Conservation (phyloP, 2,329 filamentous ascomycete genomes). For the Botrytis paeoniae region DNA sequence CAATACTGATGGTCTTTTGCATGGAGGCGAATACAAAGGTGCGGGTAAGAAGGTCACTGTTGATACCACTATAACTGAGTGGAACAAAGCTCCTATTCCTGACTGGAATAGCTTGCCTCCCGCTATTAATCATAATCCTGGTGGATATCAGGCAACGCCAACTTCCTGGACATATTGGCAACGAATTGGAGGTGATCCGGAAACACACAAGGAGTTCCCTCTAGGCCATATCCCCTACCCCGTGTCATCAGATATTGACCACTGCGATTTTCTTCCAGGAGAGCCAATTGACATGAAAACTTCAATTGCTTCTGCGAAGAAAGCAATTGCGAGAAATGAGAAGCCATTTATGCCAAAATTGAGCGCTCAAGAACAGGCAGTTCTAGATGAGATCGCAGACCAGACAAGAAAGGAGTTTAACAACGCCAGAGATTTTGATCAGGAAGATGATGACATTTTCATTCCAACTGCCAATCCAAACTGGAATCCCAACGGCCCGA, state of each 20-base stretch:
- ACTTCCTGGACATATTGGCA: slow-evolving; percentile 20
- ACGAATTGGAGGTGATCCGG: slow-evolving; percentile 17
- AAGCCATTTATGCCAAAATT: slow-evolving; percentile 3
- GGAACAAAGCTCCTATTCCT: slow-evolving; percentile 13
- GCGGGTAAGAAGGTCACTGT: neutral
- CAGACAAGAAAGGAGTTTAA: slow-evolving; percentile 7
- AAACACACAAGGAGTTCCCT: slow-evolving; percentile 13
- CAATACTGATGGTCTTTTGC: neutral
- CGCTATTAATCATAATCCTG: slow-evolving; percentile 7
- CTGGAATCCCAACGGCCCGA: neutral
- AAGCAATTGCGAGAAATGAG: neutral
- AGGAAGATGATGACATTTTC: slow-evolving; percentile 9
- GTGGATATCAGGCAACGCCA: slow-evolving; percentile 9
- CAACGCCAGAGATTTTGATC: slow-evolving; percentile 3
- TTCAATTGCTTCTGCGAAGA: neutral
- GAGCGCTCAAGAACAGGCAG: slow-evolving; percentile 1
- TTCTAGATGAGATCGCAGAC: neutral
- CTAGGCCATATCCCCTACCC: slow-evolving; percentile 20
- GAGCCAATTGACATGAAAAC: slow-evolving; percentile 1
- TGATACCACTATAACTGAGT: neutral
- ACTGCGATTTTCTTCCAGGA: slow-evolving; percentile 13
- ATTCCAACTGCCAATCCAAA: neutral
- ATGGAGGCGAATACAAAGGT: neutral
- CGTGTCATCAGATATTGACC: slow-evolving; percentile 3
- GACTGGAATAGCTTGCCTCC: slow-evolving; percentile 8